phyloP scores from a whole-genome alignment of 306 rosid species.

The Fragaria nilgerrensis region DNA sequence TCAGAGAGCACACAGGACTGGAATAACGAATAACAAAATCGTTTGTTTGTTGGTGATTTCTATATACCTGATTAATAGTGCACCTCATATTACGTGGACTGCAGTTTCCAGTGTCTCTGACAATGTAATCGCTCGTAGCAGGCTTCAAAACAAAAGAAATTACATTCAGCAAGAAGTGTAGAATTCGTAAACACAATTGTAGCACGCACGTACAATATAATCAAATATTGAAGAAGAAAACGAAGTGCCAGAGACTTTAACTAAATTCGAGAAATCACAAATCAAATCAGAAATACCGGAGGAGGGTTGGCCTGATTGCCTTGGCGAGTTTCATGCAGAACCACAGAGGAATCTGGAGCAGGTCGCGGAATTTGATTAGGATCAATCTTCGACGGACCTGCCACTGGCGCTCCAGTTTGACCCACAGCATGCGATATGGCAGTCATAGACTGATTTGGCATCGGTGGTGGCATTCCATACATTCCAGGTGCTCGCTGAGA shows the following conservation, averaged over 20 bases:
- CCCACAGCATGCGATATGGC: conserved; percentile 78
- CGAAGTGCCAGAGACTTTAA: background rate
- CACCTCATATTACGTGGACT: conserved; percentile 99
- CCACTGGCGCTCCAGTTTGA: conserved; percentile 82
- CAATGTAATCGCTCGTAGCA: conserved; percentile 85
- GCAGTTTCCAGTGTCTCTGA: conserved; percentile 87
- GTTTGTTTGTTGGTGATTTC: background rate
- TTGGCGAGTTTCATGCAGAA: conserved; percentile 78
- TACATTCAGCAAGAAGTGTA: conserved; percentile 8
- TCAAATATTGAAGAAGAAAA: background rate
- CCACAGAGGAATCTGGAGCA: conserved; percentile 69
- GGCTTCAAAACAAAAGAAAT: conserved; percentile 55
- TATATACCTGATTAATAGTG: conserved; percentile 86
- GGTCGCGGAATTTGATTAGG: conserved; percentile 98
- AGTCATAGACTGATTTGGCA: conserved; percentile 87
- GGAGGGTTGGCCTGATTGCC: conserved; percentile 88
- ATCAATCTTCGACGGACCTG: conserved; percentile 88
- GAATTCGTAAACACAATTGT: conserved; percentile 12
- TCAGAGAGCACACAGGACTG: background rate
- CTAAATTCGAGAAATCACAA: background rate
- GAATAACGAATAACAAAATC: background rate
- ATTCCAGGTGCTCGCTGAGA: conserved; percentile 60
- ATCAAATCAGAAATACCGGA: conserved; percentile 61
- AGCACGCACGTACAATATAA: conserved; percentile 10
- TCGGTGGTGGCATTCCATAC: conserved; percentile 81